Evolutionary conservation across 2,329 filamentous ascomycete species (phyloP).

Genomic region (Ophiosphaerella korrae): DNA sequence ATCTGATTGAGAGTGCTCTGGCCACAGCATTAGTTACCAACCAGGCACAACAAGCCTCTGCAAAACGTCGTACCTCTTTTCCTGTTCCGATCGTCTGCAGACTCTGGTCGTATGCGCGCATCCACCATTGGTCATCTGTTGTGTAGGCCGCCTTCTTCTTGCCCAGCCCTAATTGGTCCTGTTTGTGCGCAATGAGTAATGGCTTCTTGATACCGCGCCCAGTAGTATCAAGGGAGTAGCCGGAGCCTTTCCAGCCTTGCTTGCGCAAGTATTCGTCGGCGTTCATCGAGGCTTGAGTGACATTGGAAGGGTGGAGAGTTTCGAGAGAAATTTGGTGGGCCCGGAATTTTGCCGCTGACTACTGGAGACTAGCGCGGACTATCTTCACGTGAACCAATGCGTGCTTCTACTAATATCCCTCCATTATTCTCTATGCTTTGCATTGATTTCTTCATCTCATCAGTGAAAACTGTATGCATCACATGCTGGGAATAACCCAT

Average conservation of each 20-base stretch:
- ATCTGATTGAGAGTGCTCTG: slow-evolving; percentile 61
- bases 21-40: slow-evolving; percentile 36
- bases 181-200: slow-evolving; percentile 80
- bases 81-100: slow-evolving; percentile 66
- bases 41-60: too few species aligned
- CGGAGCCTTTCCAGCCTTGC: slow-evolving; percentile 89
- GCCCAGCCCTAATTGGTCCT: slow-evolving; percentile 80
- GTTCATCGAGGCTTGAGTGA: slow-evolving; percentile 65
- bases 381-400: not conserved
- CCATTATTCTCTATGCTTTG: too few species aligned
- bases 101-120: slow-evolving; percentile 90
- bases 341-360: not conserved
- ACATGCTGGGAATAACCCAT: too few species aligned
- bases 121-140: slow-evolving; percentile 90
- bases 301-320: not conserved
- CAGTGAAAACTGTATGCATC: too few species aligned
- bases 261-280: slow-evolving; percentile 79
- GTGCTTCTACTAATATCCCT: too few species aligned
- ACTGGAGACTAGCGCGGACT: not conserved
- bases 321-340: slow-evolving; percentile 22
- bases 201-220: slow-evolving; percentile 80
- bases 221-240: slow-evolving; percentile 82
- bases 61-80: slow-evolving; percentile 23
- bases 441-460: too few species aligned
- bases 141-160: slow-evolving; percentile 64